Conservation (phyloP, 225 moss, liverwort and hornwort genomes). For the Pseudisothecium myosuroides region DNA sequence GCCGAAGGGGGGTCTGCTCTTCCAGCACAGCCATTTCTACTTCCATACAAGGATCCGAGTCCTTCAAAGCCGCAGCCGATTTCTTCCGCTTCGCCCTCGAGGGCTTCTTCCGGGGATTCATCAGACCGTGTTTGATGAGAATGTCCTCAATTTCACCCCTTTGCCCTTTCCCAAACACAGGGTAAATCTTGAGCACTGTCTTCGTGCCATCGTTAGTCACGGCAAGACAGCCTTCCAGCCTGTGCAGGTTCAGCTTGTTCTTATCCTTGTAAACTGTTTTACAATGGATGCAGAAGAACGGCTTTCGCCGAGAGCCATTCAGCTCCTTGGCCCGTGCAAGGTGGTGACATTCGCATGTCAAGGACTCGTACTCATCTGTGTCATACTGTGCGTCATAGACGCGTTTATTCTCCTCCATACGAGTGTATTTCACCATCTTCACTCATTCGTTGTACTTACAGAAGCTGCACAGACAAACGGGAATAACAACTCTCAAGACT, state of each 20-base stretch:
- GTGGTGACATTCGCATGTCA: conserved; percentile 58
- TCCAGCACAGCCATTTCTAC: conserved; percentile 11
- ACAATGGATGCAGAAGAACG: conserved; percentile 47
- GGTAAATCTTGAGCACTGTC: conserved; percentile 53
- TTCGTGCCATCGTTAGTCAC: conserved; percentile 38
- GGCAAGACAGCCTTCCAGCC: conserved; percentile 43
- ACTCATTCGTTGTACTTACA: conserved; percentile 21
- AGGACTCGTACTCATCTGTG: conserved; percentile 43
- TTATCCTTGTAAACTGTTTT: conserved; percentile 42
- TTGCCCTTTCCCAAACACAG: conserved; percentile 51
- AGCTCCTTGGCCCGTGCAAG: conserved; percentile 33
- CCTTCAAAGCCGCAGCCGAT: conserved; percentile 5
- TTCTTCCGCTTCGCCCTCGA: conserved; percentile 50
- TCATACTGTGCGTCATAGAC: conserved; percentile 43
- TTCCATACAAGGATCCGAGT: conserved; percentile 9
- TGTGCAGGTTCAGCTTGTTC: conserved; percentile 52
- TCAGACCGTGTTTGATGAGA: conserved; percentile 50
- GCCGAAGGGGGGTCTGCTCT: conserved; percentile 23
- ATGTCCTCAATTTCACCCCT: conserved; percentile 53
- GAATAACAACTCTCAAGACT: not conserved
- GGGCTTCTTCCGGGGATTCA: conserved; percentile 51
- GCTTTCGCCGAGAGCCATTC: conserved; percentile 39
- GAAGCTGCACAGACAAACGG: conserved; percentile 25
- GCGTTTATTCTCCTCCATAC: conserved; percentile 53
- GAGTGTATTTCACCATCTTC: conserved; percentile 51